Evolutionary conservation across 208 protist genomes (phyloP).

Genomic region (Leishmania turanica): DNA sequence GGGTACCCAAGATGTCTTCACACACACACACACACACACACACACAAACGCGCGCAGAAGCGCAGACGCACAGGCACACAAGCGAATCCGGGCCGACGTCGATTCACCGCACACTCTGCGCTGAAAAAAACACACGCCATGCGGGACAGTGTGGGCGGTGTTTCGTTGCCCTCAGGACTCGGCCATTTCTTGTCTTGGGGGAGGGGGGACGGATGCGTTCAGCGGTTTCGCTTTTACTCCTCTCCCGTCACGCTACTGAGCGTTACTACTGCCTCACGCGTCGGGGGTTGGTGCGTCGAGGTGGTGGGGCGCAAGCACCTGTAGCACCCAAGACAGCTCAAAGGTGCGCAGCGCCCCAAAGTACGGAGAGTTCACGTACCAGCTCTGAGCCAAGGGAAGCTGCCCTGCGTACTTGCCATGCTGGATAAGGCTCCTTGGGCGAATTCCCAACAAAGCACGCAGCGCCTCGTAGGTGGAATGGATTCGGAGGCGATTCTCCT

Average conservation of each 20-base stretch:
- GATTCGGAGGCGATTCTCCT: conserved; percentile 74
- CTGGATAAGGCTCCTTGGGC: conserved; percentile 71
- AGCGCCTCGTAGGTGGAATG: conserved; percentile 70
- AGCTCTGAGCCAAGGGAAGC: conserved; percentile 72
- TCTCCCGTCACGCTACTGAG: not conserved
- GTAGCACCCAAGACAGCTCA: conserved; percentile 78
- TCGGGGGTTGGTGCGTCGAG: conserved; percentile 20
- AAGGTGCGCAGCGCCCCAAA: conserved; percentile 88
- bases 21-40: not conserved
- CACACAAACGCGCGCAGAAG: not conserved
- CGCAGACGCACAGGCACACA: not conserved
- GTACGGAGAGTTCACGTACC: conserved; percentile 83
- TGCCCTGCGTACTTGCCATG: conserved; percentile 81
- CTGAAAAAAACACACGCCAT: not conserved
- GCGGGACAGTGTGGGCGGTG: not conserved
- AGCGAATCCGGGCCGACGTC: not conserved
- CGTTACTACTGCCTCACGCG: not conserved
- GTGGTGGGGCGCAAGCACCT: conserved; percentile 49
- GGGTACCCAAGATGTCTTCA: not conserved
- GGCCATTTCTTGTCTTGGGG: not conserved
- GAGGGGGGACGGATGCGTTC: not conserved
- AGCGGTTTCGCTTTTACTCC: not conserved
- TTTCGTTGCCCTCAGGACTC: not conserved
- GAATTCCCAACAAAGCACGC: conserved; percentile 67
- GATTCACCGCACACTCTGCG: not conserved